These are phyloP conservation scores for Planoprotostelium fungivorum DNA, from an alignment of 78 protist species.

Conservation along the genomic window DNA sequence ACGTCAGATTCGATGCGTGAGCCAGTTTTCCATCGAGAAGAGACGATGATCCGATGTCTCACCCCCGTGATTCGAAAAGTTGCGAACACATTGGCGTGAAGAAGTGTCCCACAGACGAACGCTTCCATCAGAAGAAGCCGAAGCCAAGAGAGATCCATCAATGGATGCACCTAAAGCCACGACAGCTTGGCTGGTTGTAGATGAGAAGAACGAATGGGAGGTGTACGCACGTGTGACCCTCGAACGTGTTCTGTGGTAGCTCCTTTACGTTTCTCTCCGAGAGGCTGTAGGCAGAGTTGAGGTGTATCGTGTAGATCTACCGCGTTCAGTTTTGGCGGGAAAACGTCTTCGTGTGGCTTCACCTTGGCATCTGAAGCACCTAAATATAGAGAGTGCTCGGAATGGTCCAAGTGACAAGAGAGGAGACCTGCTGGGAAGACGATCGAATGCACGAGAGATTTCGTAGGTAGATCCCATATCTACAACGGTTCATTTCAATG, in stretches of 20 bases:
- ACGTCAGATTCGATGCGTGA: neutral
- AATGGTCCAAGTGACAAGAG: conserved; percentile 15
- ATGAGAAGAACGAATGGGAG: neutral
- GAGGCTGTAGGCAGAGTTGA: neutral
- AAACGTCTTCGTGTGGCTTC: conserved; percentile 30
- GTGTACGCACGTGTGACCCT: conserved; percentile 11
- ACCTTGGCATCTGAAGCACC: conserved; percentile 51
- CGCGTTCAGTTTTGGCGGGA: conserved; percentile 3
- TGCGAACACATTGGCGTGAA: conserved; percentile 29
- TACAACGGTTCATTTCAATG: neutral
- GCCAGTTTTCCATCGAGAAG: neutral
- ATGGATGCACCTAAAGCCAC: conserved; percentile 15
- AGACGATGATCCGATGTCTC: neutral
- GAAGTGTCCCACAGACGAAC: conserved; percentile 50
- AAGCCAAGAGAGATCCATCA: conserved; percentile 37
- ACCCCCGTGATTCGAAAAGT: conserved; percentile 5
- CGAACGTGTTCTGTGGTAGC: conserved; percentile 24
- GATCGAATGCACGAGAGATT: conserved; percentile 21
- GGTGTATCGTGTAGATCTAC: neutral
- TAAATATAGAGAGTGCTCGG: conserved; percentile 39
- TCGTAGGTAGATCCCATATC: conserved; percentile 41
- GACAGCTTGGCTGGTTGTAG: conserved; percentile 8
- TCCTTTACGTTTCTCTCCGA: neutral
- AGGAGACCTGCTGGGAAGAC: conserved; percentile 48
- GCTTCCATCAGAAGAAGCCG: conserved; percentile 45